Evolutionary conservation across 139 green algal genomes (phyloP).

Genomic region (Chlamydomonas incerta): DNA sequence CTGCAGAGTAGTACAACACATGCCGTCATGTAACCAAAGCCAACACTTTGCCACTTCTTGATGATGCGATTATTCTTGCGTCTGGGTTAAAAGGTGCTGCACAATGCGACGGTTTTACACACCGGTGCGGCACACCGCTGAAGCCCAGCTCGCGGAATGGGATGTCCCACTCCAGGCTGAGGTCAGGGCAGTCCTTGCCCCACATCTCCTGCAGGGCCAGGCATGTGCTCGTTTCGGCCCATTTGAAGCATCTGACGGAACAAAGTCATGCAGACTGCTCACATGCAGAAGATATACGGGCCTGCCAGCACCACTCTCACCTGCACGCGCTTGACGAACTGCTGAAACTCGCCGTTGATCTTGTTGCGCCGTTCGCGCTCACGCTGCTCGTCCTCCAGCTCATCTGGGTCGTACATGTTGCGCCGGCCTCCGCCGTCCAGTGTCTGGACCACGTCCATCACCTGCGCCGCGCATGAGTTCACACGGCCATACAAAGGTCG

Average conservation of each 20-base stretch:
- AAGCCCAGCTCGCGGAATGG: constrained; percentile 98
- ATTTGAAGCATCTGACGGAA: no score
- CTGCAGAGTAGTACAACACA: neutral
- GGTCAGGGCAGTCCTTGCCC: constrained; percentile 68
- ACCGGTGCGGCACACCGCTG: constrained; percentile 86
- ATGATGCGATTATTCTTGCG: no score
- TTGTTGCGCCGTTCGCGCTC: constrained; percentile 94
- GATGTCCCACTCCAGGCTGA: constrained; percentile 97
- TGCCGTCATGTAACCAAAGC: neutral
- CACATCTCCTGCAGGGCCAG: constrained; percentile 77
- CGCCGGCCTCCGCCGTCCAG: constrained; percentile 85
- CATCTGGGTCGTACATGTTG: constrained; percentile 95
- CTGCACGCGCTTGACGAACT: constrained; percentile 71
- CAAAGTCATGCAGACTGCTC: no score
- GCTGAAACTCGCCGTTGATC: constrained; percentile 88
- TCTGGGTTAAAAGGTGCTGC: no score
- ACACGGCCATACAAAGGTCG: no score
- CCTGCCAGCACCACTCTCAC: no score
- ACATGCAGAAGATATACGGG: no score
- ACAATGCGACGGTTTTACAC: no score
- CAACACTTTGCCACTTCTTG: neutral
- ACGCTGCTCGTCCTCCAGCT: constrained; percentile 99
- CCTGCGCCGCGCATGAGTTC: constrained; percentile 38
- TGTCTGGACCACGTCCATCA: constrained; percentile 95
- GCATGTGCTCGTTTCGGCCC: no score